Evolutionary conservation across 2,329 filamentous ascomycete species (phyloP).

Genomic region (Lachnellula hyalina): DNA sequence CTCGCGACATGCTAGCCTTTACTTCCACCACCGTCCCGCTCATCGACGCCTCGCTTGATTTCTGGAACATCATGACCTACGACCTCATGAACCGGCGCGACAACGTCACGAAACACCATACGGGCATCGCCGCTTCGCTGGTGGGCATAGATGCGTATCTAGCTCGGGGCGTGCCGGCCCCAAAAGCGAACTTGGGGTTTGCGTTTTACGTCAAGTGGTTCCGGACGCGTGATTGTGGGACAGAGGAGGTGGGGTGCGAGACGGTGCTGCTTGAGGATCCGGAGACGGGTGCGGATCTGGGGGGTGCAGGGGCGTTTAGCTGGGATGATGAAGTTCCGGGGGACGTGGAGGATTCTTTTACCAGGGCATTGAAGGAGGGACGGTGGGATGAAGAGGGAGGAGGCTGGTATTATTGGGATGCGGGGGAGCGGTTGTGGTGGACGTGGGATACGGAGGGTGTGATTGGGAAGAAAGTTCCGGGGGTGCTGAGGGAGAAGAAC

Average conservation of each 20-base stretch:
- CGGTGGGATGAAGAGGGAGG: slow-evolving; percentile 52
- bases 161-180: slow-evolving; percentile 41
- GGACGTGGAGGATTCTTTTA: slow-evolving; percentile 53
- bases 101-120: slow-evolving; percentile 58
- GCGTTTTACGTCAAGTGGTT: slow-evolving; percentile 66
- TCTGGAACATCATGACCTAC: slow-evolving; percentile 67
- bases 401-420: slow-evolving; percentile 66
- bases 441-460: slow-evolving; percentile 62
- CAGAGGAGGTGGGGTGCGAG: slow-evolving; percentile 45
- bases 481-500: slow-evolving; percentile 49
- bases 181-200: slow-evolving; percentile 57
- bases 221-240: slow-evolving; percentile 38
- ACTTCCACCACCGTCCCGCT: slow-evolving; percentile 51
- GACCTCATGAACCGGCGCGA: slow-evolving; percentile 67
- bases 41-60: slow-evolving; percentile 56
- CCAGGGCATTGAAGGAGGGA: slow-evolving; percentile 47
- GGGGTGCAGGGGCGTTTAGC: slow-evolving; percentile 54
- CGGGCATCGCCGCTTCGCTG: slow-evolving; percentile 51
- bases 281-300: slow-evolving; percentile 49
- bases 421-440: slow-evolving; percentile 59
- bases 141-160: slow-evolving; percentile 55
- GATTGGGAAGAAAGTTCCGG: slow-evolving; percentile 56
- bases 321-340: slow-evolving; percentile 51
- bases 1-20: slow-evolving; percentile 63
- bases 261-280: slow-evolving; percentile 54